Evolutionary conservation across 495 filamentous ascomycete genomes (phyloP).

Genomic region (Penicillium dipodomyicola): DNA sequence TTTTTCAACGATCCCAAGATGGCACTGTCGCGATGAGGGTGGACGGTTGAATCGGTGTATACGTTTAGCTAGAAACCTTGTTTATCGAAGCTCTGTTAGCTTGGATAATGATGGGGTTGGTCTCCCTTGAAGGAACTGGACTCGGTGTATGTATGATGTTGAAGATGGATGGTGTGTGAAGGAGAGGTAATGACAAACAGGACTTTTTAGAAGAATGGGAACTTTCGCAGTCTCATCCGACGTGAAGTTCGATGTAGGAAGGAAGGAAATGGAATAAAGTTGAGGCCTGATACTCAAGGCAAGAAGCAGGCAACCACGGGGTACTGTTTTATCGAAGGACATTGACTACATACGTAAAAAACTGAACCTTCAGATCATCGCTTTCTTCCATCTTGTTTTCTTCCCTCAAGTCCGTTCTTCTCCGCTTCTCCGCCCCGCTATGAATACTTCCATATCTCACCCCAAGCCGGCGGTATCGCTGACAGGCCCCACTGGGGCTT

Average conservation of each 20-base stretch:
- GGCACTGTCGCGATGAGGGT: background rate
- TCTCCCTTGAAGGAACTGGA: background rate
- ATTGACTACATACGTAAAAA: background rate
- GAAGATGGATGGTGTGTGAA: background rate
- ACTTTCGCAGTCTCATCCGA: background rate
- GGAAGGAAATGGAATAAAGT: background rate
- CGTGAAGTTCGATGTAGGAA: background rate
- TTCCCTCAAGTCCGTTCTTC: background rate
- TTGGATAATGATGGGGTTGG: background rate
- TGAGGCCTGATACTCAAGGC: background rate
- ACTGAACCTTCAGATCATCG: no score
- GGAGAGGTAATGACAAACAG: background rate
- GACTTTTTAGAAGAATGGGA: background rate
- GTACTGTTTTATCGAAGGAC: background rate
- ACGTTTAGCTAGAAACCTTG: background rate
- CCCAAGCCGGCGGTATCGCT: background rate
- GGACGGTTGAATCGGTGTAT: background rate
- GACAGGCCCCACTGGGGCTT: constrained; percentile 7
- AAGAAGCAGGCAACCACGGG: background rate
- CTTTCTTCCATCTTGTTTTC: background rate
- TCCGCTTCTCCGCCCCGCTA: background rate
- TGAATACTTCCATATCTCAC: background rate
- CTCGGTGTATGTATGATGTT: background rate
- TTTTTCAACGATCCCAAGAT: background rate
- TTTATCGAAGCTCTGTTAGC: background rate